phyloP scores from a whole-genome alignment of 106 monocot genomes.

The Acanthochlamys bracteata region DNA sequence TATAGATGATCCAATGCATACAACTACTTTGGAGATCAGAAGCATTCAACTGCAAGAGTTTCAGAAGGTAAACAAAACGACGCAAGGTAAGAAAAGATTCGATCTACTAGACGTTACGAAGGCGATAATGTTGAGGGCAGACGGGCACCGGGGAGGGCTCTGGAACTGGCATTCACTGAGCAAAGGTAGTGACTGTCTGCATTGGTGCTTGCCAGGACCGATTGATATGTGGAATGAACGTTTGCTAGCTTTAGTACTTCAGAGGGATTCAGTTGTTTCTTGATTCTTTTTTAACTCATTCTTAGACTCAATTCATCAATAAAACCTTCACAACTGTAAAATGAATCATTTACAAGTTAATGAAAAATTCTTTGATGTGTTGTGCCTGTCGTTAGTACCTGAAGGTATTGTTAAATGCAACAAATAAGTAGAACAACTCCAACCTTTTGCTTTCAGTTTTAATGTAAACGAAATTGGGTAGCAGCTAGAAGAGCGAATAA shows the following conservation, averaged over 20 bases:
- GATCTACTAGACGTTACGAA: slow-evolving; percentile 44
- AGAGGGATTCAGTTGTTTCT: slow-evolving; percentile 14
- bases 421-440: too few relatives aligned
- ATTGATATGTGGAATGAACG: slow-evolving; percentile 69
- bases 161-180: slow-evolving; percentile 42
- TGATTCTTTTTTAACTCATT: too few relatives aligned
- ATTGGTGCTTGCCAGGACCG: slow-evolving; percentile 79
- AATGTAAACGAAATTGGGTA: too few relatives aligned
- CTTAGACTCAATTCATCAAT: too few relatives aligned
- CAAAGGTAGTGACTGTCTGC: slow-evolving; percentile 44
- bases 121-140: slow-evolving; percentile 56
- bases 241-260: slow-evolving; percentile 19
- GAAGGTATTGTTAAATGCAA: too few relatives aligned
- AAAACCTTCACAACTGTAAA: too few relatives aligned
- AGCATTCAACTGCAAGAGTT: slow-evolving; percentile 31
- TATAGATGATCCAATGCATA: too few relatives aligned
- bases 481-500: too few relatives aligned
- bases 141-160: slow-evolving; percentile 50
- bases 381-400: too few relatives aligned
- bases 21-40: slow-evolving; percentile 20
- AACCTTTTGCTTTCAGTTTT: too few relatives aligned
- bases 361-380: too few relatives aligned
- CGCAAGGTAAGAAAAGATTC: slow-evolving; percentile 7
- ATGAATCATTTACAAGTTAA: too few relatives aligned
- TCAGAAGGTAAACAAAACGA: neutral